Conservation (phyloP, 805 yeast species). For the Saturnispora serradocipensis region DNA sequence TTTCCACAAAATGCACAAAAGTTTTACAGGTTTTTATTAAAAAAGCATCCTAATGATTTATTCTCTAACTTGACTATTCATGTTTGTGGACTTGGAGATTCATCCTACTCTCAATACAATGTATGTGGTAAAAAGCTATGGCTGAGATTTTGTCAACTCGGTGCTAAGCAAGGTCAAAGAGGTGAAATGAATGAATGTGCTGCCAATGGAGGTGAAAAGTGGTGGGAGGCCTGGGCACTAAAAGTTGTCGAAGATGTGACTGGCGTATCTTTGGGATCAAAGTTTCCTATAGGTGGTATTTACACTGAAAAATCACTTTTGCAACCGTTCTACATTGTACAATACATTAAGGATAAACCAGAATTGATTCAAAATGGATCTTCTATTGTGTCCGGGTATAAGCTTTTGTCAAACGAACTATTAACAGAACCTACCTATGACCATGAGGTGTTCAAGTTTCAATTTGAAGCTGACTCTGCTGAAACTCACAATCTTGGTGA, state of each 20-base stretch:
- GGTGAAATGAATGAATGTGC: slow-evolving; percentile 88
- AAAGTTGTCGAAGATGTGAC: slow-evolving; percentile 27
- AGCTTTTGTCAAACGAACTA: not conserved
- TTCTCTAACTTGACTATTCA: slow-evolving; percentile 55
- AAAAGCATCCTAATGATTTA: slow-evolving; percentile 48
- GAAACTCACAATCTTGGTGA: slow-evolving; percentile 64
- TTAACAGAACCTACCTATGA: slow-evolving; percentile 67
- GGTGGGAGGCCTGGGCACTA: slow-evolving; percentile 65
- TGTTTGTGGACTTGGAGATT: slow-evolving; percentile 88
- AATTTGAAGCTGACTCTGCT: not conserved
- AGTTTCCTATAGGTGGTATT: slow-evolving; percentile 1
- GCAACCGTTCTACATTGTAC: not conserved
- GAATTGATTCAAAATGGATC: not conserved
- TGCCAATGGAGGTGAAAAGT: slow-evolving; percentile 67
- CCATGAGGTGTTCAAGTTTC: slow-evolving; percentile 61
- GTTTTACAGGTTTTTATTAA: slow-evolving; percentile 68
- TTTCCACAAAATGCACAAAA: slow-evolving; percentile 67
- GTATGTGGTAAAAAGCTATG: slow-evolving; percentile 83
- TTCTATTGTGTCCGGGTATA: not conserved
- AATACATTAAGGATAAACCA: not conserved
- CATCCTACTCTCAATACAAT: slow-evolving; percentile 82
- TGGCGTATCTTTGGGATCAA: not conserved
- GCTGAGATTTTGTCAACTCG: slow-evolving; percentile 67
- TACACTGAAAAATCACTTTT: not conserved
- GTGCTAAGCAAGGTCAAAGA: slow-evolving; percentile 63